Percentiles rank a stretch among this genome's conserved stretches.
Conservation (phyloP, 345 rosid species). For the Populus davidiana region DNA sequence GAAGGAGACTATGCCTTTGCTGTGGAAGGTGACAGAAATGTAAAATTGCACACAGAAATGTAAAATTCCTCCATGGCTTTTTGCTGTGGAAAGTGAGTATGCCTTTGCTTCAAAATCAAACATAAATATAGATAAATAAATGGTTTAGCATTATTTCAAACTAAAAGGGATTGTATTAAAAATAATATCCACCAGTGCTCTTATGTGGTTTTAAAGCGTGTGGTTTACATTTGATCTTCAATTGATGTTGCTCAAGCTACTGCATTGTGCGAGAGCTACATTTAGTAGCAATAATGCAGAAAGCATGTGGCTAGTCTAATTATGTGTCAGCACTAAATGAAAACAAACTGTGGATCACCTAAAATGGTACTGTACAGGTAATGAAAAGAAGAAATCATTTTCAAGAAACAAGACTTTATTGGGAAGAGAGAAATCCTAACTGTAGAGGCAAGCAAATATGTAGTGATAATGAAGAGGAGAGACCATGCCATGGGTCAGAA, state of each 20-base stretch:
- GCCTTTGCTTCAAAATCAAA: too few species aligned
- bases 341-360: constrained; percentile 10
- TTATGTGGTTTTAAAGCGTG: neutral
- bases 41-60: too few species aligned
- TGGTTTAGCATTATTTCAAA: too few species aligned
- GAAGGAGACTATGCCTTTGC: too few species aligned
- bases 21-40: too few species aligned
- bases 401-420: neutral
- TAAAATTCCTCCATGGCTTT: neutral
- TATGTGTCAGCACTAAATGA: constrained; percentile 5
- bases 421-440: neutral
- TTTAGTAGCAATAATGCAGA: constrained; percentile 11
- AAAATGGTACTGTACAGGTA: neutral
- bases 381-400: too few species aligned
- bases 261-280: neutral
- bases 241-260: neutral
- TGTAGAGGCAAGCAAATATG: too few species aligned
- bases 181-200: too few species aligned
- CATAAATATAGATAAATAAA: too few species aligned
- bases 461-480: too few species aligned
- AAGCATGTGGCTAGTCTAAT: neutral
- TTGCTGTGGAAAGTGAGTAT: neutral
- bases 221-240: neutral
- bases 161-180: too few species aligned
- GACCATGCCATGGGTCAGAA: constrained; percentile 3